Percentiles rank a stretch among this genome's conserved stretches.
These are phyloP conservation scores for Laetiporus sulphureus DNA, from an alignment of 1,284 basidiomycete species.

Conservation along the genomic window DNA sequence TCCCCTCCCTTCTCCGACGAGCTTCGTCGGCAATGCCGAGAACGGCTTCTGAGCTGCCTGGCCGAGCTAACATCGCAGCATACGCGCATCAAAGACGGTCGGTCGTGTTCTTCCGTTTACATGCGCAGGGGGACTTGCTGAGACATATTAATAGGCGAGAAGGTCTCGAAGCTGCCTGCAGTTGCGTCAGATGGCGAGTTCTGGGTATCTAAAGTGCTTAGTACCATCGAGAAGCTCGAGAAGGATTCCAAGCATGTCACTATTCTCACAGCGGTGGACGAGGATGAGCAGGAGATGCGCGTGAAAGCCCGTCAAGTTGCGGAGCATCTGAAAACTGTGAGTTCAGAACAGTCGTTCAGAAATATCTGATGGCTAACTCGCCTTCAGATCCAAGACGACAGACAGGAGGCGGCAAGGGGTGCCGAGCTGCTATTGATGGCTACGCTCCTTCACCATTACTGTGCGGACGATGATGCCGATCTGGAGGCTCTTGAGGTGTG, in stretches of 20 bases:
- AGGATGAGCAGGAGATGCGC: slow-evolving; percentile 46
- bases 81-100: slow-evolving; percentile 35
- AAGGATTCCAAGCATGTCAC: slow-evolving; percentile 67
- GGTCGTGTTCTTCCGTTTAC: slow-evolving; percentile 3
- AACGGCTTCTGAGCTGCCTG: slow-evolving; percentile 68
- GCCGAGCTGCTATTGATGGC: slow-evolving; percentile 67
- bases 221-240: slow-evolving; percentile 54
- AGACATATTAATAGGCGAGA: slow-evolving; percentile 25
- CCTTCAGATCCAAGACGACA: slow-evolving; percentile 38
- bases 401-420: slow-evolving; percentile 53
- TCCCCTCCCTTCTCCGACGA: slow-evolving; percentile 71
- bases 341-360: no score
- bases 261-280: slow-evolving; percentile 48
- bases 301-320: slow-evolving; percentile 42
- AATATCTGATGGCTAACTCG: neutral
- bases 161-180: slow-evolving; percentile 52
- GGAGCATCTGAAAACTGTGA: slow-evolving; percentile 41
- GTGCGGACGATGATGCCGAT: slow-evolving; percentile 43
- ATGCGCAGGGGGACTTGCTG: no score
- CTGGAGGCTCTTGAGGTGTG: slow-evolving; percentile 58
- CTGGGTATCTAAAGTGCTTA: slow-evolving; percentile 73
- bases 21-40: slow-evolving; percentile 59
- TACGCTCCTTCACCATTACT: slow-evolving; percentile 66
- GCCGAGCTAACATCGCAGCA: slow-evolving; percentile 67
- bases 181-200: slow-evolving; percentile 68